These are phyloP conservation scores for Ustilago lituana DNA, from an alignment of 1,284 basidiomycete species.

Conservation along the genomic window DNA sequence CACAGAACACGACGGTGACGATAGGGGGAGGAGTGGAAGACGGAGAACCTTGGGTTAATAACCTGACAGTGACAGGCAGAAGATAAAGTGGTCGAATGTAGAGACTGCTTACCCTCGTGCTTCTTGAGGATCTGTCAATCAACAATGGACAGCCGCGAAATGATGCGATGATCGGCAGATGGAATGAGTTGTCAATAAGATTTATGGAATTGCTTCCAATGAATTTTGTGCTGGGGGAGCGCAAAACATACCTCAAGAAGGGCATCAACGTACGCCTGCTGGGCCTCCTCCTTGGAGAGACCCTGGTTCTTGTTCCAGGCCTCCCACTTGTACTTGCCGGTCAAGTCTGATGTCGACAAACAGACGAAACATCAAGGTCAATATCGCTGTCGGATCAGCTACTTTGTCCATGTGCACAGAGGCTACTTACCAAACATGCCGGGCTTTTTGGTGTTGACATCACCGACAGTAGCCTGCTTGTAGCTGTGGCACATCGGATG, in stretches of 20 bases:
- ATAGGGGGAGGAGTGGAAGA: neutral
- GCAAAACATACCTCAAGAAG: constrained; percentile 49
- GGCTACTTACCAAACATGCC: constrained; percentile 63
- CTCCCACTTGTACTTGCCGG: constrained; percentile 66
- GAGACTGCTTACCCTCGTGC: constrained; percentile 46
- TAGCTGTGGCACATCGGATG: constrained; percentile 35
- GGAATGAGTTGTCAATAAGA: too few relatives aligned
- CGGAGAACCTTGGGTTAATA: too few relatives aligned
- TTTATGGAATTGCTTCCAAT: too few relatives aligned
- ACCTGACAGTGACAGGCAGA: too few relatives aligned
- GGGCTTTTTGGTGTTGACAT: constrained; percentile 63
- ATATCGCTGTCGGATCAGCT: neutral
- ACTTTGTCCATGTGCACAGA: neutral
- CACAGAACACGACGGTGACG: too few relatives aligned
- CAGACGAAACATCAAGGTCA: neutral
- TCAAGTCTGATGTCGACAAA: constrained; percentile 44
- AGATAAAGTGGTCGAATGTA: neutral
- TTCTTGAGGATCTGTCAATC: constrained; percentile 59
- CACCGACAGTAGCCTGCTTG: constrained; percentile 67
- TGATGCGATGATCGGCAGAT: too few relatives aligned
- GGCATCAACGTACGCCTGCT: constrained; percentile 60
- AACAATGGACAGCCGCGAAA: too few relatives aligned
- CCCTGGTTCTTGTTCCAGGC: constrained; percentile 64
- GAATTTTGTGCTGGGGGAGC: too few relatives aligned
- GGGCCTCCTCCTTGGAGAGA: constrained; percentile 54